phyloP scores from a whole-genome alignment of 495 filamentous ascomycete species.

The Amphirosellinia nigrospora region DNA sequence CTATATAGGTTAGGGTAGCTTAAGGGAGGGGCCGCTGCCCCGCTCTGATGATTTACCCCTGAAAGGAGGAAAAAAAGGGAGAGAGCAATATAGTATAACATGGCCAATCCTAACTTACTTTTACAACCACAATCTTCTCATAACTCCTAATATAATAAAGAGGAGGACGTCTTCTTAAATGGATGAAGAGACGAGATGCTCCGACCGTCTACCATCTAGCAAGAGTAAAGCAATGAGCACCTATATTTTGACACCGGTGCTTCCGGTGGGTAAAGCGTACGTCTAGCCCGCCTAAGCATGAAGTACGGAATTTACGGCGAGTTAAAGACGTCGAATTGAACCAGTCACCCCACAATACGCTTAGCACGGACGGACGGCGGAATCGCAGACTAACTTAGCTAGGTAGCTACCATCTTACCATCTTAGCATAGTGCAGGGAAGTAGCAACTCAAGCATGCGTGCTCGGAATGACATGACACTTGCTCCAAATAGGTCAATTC shows the following conservation, averaged over 20 bases:
- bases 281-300: conserved; percentile 3
- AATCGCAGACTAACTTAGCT: conserved; percentile 1
- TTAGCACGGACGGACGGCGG: background rate
- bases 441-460: background rate
- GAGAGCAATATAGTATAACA: background rate
- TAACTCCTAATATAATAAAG: background rate
- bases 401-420: conserved; percentile 3
- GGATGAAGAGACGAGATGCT: background rate
- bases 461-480: conserved; percentile 23
- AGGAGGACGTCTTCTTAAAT: background rate
- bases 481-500: conserved; percentile 26
- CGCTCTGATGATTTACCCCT: background rate
- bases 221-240: background rate
- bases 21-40: background rate
- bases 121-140: background rate
- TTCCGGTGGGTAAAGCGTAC: background rate
- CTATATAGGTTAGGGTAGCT: background rate
- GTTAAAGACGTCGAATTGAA: background rate
- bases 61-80: background rate
- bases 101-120: background rate
- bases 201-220: background rate
- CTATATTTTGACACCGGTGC: background rate
- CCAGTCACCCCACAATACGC: background rate
- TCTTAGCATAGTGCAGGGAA: background rate
- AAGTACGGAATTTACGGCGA: background rate